Base-by-base conservation (phyloP, 2,329 filamentous ascomycete species). In the Fusarium newnesense region DNA sequence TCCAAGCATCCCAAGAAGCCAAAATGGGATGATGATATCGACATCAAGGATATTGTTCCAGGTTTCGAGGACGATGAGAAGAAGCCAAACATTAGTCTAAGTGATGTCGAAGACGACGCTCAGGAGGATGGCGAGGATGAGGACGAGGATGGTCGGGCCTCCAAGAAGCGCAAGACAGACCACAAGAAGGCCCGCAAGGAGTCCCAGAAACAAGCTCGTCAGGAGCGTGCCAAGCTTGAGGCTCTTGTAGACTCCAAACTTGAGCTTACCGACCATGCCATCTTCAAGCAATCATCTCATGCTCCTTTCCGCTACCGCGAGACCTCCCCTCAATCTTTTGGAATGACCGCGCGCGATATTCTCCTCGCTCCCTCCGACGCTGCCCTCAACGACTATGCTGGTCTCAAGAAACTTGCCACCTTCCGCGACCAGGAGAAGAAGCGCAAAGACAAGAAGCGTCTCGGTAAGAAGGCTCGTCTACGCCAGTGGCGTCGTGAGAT, bases 11-110 rank as follows among this genome's bases (percentile, higher is more conserved):
- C 82, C 59, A 91, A 89, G 80, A 91, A 89, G 79, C 90, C 90
- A 74, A 91, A 88, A 79, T 99, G 96, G 93, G 94, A 98, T 77
- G 95, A 98, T 78, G 96, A 99, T 80, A 98, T 99, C 77, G 95
- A 98, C 80, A 98, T 99, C 84, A 94, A 93, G 69, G 96, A 97
- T 81, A 87, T 98, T 57, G 85, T 97, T 34, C 95, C 94, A 4
- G 94, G 97, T 69, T 97, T 97, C 79, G 90, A 94, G 26, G 93
- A 94, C 32, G 89, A 89, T 11, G 84, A 87, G 65, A 80, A 52
- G 28, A 83, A 86, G 56, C 88, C 89, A 26, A 83, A 84, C 3
- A 83, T 93, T 67, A 84, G 84, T 3, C 83, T 92, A 4, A 89
- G 89, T 9, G 84, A 84, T 19, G 82, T 80, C 3, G 83, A 81